phyloP scores from a whole-genome alignment of 345 rosid species.

The Camelina hispida region DNA sequence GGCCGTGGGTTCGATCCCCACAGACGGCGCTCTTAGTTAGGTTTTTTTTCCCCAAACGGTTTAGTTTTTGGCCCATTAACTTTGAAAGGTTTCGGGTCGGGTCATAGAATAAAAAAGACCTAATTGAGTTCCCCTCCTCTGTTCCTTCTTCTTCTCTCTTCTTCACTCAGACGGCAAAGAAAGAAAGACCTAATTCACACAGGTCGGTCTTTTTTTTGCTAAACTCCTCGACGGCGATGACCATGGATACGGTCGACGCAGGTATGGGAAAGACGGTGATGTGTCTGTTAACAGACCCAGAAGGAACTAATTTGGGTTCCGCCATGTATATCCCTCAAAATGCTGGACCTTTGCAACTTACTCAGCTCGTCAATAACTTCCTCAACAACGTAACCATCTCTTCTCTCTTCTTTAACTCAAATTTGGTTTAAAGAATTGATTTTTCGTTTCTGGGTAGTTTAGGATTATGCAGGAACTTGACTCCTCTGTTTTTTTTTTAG shows the following conservation, averaged over 20 bases:
- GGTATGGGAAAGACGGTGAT: conserved; percentile 62
- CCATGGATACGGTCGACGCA: conserved; percentile 44
- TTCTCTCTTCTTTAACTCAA: conserved; percentile 11
- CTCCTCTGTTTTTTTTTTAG: neutral
- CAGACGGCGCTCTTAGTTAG: conserved; percentile 50
- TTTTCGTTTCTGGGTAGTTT: conserved; percentile 17
- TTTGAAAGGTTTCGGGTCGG: neutral
- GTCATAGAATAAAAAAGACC: neutral
- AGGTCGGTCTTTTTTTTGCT: neutral
- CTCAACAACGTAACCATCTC: conserved; percentile 60
- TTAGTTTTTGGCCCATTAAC: neutral
- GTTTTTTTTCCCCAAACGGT: neutral
- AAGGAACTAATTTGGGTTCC: conserved; percentile 70
- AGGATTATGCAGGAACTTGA: neutral
- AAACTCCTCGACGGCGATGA: conserved; percentile 37
- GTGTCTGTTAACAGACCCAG: conserved; percentile 86
- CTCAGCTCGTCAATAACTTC: conserved; percentile 81
- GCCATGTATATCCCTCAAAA: conserved; percentile 83
- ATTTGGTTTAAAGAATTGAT: neutral
- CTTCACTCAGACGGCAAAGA: conserved; percentile 11
- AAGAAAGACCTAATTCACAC: conserved; percentile 9
- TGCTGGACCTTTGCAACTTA: conserved; percentile 83
- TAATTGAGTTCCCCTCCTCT: neutral
- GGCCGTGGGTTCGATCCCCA: conserved; percentile 91
- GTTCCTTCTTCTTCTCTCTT: neutral